Conservation (phyloP, 352 stramenopile genomes). For the Globisporangium megalacanthum region DNA sequence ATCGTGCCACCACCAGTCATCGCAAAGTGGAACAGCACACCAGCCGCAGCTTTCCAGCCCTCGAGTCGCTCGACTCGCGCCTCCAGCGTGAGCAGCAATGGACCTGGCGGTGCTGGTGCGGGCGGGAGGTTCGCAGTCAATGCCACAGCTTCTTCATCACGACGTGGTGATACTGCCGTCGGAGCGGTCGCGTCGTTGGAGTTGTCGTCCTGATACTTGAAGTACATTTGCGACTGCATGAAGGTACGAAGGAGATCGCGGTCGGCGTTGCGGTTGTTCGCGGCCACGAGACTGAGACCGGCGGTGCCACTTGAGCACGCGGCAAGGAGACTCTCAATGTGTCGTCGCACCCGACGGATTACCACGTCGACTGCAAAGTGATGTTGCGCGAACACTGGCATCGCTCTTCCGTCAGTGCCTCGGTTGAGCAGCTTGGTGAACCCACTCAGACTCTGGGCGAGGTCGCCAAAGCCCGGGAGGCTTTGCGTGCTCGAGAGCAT, state of each 20-base stretch:
- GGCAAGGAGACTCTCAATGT: constrained; percentile 34
- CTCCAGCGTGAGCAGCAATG: not conserved
- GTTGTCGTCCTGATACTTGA: constrained; percentile 44
- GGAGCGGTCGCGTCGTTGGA: not conserved
- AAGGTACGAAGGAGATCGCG: constrained; percentile 22
- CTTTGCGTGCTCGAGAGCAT: constrained; percentile 5
- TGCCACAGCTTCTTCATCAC: not conserved
- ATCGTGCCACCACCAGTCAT: constrained; percentile 21
- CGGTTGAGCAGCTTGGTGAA: constrained; percentile 24
- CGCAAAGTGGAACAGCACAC: constrained; percentile 33
- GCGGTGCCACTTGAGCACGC: constrained; percentile 8
- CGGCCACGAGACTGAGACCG: not conserved
- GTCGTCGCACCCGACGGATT: constrained; percentile 35
- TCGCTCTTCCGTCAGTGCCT: not conserved
- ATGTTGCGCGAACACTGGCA: not conserved
- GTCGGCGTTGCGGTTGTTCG: constrained; percentile 4
- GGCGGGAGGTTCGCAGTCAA: not conserved
- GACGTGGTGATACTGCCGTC: not conserved
- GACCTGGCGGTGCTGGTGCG: constrained; percentile 1
- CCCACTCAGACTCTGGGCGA: constrained; percentile 28
- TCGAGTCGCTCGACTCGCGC: not conserved
- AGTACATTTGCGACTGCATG: constrained; percentile 47
- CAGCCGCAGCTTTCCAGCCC: constrained; percentile 22
- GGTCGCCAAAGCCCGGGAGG: constrained; percentile 24
- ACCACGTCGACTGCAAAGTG: constrained; percentile 37